Conservation (phyloP, 345 rosid genomes). For the Lepidium didymum region DNA sequence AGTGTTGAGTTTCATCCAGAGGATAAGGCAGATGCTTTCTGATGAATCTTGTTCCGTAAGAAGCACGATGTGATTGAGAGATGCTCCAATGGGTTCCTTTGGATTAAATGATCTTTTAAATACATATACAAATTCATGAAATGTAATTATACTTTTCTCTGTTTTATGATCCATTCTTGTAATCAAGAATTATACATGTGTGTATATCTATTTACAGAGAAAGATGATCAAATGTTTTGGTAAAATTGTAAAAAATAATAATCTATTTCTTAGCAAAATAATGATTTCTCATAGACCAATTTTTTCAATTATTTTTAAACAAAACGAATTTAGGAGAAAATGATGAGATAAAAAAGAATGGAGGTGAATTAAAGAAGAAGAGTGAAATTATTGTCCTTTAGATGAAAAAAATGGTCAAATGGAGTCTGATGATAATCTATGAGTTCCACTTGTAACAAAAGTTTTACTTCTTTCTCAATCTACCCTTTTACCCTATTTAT, state of each 20-base stretch:
- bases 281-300: too few species aligned
- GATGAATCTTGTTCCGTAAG: constrained; percentile 5
- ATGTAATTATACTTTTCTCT: background rate
- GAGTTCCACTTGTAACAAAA: constrained; percentile 28
- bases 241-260: too few species aligned
- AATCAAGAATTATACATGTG: background rate
- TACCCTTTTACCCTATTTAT: constrained; percentile 19
- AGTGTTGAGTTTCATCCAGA: constrained; percentile 29
- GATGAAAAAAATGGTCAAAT: constrained; percentile 15
- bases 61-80: constrained; percentile 19
- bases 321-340: background rate
- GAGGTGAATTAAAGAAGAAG: constrained; percentile 19
- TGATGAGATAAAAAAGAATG: constrained; percentile 11
- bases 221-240: background rate
- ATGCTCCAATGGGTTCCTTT: too few species aligned
- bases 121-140: background rate
- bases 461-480: constrained; percentile 28
- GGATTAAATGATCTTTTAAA: background rate
- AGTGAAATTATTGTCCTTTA: constrained; percentile 26
- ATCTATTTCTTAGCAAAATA: too few species aligned
- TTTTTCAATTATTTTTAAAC: too few species aligned
- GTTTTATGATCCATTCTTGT: background rate
- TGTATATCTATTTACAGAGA: background rate
- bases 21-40: constrained; percentile 17
- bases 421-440: constrained; percentile 30